Percentiles rank a stretch among this genome's conserved stretches.
These are phyloP conservation scores for Aegilops bicornis DNA, from an alignment of 176 grass and related monocot genomes.

Conservation along the genomic window DNA sequence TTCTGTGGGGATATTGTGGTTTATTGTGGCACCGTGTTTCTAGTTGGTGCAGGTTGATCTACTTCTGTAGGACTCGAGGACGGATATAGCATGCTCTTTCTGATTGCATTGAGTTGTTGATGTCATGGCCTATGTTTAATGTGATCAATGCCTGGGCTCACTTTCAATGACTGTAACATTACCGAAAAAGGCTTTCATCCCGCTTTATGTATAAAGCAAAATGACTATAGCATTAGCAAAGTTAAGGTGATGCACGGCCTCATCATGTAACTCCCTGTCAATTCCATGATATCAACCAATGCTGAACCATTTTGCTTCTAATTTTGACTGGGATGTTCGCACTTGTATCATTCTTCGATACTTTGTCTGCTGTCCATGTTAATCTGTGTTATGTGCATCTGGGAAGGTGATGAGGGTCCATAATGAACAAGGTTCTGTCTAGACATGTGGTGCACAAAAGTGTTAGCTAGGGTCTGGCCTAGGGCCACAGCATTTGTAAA, in stretches of 20 bases:
- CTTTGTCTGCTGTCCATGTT: not conserved
- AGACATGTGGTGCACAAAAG: not conserved
- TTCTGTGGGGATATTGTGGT: not conserved
- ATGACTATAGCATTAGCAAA: not conserved
- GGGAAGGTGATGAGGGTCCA: not conserved
- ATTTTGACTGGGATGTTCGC: not conserved
- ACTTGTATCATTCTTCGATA: not conserved
- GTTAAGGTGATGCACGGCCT: not conserved
- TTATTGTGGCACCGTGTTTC: not conserved
- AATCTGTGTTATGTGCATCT: conserved; percentile 5
- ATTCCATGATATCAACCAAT: not conserved
- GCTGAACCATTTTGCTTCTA: not conserved
- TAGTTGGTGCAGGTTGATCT: not conserved
- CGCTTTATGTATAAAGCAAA: too few species aligned
- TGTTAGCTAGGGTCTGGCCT: not conserved
- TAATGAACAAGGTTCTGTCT: not conserved
- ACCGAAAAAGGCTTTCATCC: not conserved
- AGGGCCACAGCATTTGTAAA: not conserved
- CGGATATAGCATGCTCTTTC: not conserved
- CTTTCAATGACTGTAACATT: not conserved
- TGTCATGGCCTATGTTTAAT: not conserved
- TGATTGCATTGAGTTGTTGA: not conserved
- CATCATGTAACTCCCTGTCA: not conserved
- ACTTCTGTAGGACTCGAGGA: not conserved
- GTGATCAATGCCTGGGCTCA: not conserved